These are phyloP conservation scores for Rosa chinensis DNA, from an alignment of 306 rosid genomes.

Conservation along the genomic window DNA sequence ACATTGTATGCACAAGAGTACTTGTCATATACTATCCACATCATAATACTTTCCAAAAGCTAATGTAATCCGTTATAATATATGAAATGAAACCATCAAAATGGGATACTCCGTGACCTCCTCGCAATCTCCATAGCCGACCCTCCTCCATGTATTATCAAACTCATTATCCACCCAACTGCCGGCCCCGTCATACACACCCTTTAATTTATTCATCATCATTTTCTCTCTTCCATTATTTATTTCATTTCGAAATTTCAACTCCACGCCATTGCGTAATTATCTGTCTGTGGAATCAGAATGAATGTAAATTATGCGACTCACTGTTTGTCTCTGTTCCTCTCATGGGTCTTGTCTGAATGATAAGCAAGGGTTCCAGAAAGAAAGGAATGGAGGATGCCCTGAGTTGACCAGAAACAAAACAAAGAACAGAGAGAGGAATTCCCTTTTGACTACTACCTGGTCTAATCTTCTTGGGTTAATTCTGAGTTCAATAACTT, in stretches of 20 bases:
- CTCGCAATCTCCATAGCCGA: slow-evolving; percentile 21
- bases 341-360: slow-evolving; percentile 14
- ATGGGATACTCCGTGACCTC: slow-evolving; percentile 38
- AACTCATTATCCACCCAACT: slow-evolving; percentile 7
- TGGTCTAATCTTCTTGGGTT: not conserved
- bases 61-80: not conserved
- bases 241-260: not conserved
- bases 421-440: not conserved
- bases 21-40: not conserved
- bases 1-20: not conserved
- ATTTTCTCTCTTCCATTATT: not conserved
- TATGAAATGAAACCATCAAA: not conserved
- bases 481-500: not conserved
- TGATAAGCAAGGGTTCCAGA: not conserved
- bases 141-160: slow-evolving; percentile 9
- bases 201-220: not conserved
- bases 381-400: not conserved
- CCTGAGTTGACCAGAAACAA: not conserved
- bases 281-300: not conserved
- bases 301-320: not conserved
- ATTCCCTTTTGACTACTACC: not conserved
- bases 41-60: not conserved
- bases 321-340: not conserved
- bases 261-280: not conserved
- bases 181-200: slow-evolving; percentile 20